Base-by-base conservation (phyloP, 495 filamentous ascomycete genomes). In the Aspergillus sclerotiicarbonarius region DNA sequence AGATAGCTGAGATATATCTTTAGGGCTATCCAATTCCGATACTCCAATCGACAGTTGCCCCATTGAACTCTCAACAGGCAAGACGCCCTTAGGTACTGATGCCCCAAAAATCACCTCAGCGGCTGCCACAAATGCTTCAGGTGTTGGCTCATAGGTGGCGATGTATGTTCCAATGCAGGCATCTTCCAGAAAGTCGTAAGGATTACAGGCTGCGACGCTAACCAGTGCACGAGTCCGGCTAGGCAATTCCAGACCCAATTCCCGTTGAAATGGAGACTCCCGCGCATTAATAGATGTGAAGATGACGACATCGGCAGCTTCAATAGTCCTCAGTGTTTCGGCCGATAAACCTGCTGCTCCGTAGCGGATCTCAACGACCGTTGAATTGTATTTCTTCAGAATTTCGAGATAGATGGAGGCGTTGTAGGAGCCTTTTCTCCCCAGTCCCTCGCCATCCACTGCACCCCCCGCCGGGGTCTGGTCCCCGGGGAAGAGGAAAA, bases 141-240 rank as follows among this genome's bases (percentile, higher is more conserved):
- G 37, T 0, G 76, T 80, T 20, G 77, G 77, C 51, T 81, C 79
- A 44, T 81, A 81, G 5, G 72, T 77, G 13, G 76, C 60, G 20
- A 81, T 64, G 54, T 81, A 81, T 44, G 77, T 80, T 30, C 71
- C 64, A 16, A 79, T 66, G 20, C 68, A 67, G 1, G 57, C 35
- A 18, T 69, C 70, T 30, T 77, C 70, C 9, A 81, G 65, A 43
- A 80, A 80, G 53, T 81, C 79, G 56, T 81, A 81, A 8, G 79
- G 79, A 54, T 70, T 76, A 51, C 76, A 76, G 1, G 71, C 74
- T 49, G 79, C 76, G 62, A 81, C 67, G 10, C 70, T 60, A 21
- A 79, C 69, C 19, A 78, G 51, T 20, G 64, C 67, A 0, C 63
- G 61, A 33, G 62, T 55, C 10, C 62, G 70, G 9, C 61, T 63